Base-by-base conservation (phyloP, 257 asterid species). In the Marsdenia floribunda region DNA sequence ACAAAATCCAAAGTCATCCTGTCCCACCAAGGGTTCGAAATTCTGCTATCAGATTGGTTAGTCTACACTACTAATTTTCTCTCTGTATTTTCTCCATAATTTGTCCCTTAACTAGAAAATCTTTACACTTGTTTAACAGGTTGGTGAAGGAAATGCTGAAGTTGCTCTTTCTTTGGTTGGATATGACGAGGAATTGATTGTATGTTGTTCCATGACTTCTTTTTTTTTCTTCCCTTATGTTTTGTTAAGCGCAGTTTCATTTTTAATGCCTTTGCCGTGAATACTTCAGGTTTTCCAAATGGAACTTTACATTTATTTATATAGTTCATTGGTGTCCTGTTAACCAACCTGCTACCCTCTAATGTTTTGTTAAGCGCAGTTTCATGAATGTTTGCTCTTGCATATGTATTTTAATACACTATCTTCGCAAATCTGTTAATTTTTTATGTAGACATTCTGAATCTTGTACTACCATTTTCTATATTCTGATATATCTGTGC, bases 141-240 rank as follows among this genome's bases (percentile, higher is more conserved):
- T 90, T 69, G 99, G 99, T 44, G 82, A 84, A 83, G 99, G 91
- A 81, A 95, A 95, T 80, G 99, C 98, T 79, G 92, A 88, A 73
- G 96, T 95, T 75, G 99, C 99, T 80, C 96, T 95, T 85, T 86
- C 90, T 84, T 86, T 95, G 76, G 92, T 95, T 76, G 98, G 90
- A 87, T 92, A 90, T 82, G 96, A 88, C 72, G 88, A 86, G 76
- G 99, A 92, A 80, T 83, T 95, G 71, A 89, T 87, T 75, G 99
- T 92, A 85, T 46, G 88, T 73, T 82, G 69, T 61, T 35, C 5
- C 79, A 49, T 74, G 71, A 33, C 63, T 19, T 49, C 76, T 83
- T 78, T 70, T 72, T 53, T 12, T 22, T 47, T 59, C 24, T 73
- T n/a, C 15, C 26, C 35, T 33, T 78, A 55, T 1, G 21, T 76